These are phyloP conservation scores for Cantharellus anzutake DNA, from an alignment of 768 basidiomycete species.

Conservation along the genomic window DNA sequence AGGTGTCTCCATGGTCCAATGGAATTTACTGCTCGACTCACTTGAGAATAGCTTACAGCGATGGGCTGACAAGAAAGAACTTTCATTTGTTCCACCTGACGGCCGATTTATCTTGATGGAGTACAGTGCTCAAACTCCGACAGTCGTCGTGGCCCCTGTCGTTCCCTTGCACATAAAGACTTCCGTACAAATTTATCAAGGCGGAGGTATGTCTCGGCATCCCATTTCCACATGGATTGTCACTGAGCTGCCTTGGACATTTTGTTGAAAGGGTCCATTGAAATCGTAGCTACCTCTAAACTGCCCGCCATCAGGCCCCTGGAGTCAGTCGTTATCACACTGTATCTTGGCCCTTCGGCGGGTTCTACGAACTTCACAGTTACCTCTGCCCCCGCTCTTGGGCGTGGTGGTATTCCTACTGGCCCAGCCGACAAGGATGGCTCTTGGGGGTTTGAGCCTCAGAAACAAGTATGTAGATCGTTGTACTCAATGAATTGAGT, in stretches of 20 bases:
- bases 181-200: constrained; percentile 19
- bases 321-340: background rate
- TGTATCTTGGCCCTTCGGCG: background rate
- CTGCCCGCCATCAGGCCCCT: background rate
- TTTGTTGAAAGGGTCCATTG: background rate
- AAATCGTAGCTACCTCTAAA: background rate
- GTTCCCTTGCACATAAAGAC: constrained; percentile 20
- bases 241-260: background rate
- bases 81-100: constrained; percentile 91
- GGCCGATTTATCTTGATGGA: constrained; percentile 71
- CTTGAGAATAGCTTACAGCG: constrained; percentile 38
- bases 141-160: constrained; percentile 18
- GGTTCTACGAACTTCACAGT: constrained; percentile 10
- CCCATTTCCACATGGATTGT: background rate
- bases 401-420: background rate
- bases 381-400: background rate
- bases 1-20: constrained; percentile 12
- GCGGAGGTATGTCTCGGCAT: constrained; percentile 20
- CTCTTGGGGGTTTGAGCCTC: constrained; percentile 67
- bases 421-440: constrained; percentile 44
- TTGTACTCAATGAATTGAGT: background rate
- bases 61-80: constrained; percentile 52
- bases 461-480: constrained; percentile 29
- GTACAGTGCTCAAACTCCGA: constrained; percentile 36
- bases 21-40: background rate